These are phyloP conservation scores for Handroanthus guayacan DNA, from an alignment of 257 asterid species.

Conservation along the genomic window DNA sequence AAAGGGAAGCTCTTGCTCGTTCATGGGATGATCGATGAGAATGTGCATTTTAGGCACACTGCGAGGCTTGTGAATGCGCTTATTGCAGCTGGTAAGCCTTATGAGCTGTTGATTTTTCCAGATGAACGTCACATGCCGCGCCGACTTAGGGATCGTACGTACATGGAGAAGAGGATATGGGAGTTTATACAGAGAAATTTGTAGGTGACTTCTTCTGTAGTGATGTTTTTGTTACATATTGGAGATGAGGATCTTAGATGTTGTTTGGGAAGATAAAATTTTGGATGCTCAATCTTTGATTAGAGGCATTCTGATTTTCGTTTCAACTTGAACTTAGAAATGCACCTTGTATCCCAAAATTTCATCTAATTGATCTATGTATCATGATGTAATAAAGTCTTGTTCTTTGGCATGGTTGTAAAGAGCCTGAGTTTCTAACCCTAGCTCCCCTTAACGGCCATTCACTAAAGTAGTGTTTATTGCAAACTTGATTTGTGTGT, in stretches of 20 bases:
- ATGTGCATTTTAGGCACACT: slow-evolving; percentile 95
- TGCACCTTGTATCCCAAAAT: not conserved
- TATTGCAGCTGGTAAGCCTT: slow-evolving; percentile 68
- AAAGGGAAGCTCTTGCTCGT: slow-evolving; percentile 80
- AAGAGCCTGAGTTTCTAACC: no score
- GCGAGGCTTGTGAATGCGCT: slow-evolving; percentile 87
- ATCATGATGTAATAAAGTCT: not conserved
- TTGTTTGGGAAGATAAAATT: slow-evolving; percentile 21
- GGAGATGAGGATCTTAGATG: not conserved
- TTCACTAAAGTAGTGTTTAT: no score
- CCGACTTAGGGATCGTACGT: slow-evolving; percentile 49
- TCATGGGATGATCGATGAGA: slow-evolving; percentile 97
- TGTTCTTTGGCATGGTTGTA: not conserved
- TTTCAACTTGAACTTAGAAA: not conserved
- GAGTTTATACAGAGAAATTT: slow-evolving; percentile 57
- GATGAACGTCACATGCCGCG: slow-evolving; percentile 82
- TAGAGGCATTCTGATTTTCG: not conserved
- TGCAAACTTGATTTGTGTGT: no score
- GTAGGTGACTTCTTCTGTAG: slow-evolving; percentile 40
- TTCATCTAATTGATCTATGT: not conserved
- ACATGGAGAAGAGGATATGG: slow-evolving; percentile 77
- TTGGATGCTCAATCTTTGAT: slow-evolving; percentile 30
- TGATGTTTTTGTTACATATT: not conserved
- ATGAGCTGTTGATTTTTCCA: slow-evolving; percentile 70
- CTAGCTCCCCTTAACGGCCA: no score